phyloP scores from a whole-genome alignment of 805 yeast genomes.

The Cyberlindnera mississippiensis region DNA sequence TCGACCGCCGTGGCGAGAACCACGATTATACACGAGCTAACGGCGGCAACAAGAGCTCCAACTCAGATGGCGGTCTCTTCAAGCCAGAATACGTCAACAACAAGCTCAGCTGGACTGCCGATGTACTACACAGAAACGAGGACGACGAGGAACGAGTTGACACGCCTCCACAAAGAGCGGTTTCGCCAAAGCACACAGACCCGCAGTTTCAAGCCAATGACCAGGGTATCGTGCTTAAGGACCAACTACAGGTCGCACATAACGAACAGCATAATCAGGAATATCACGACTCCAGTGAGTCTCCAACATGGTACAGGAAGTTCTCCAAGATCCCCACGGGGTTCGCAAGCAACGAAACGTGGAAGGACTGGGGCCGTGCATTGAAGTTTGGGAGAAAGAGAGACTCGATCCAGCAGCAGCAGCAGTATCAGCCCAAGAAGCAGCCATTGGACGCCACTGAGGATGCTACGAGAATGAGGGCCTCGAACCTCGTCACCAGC shows the following conservation, averaged over 20 bases:
- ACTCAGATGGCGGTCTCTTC: conserved; percentile 14
- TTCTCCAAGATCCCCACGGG: conserved; percentile 18
- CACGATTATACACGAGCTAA: not conserved
- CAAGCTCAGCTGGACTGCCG: conserved; percentile 12
- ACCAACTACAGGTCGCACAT: not conserved
- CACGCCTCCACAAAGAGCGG: conserved; percentile 1
- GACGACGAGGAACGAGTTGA: conserved; percentile 12
- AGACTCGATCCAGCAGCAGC: conserved; percentile 1
- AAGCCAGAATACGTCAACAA: conserved; percentile 14
- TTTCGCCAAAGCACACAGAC: conserved; percentile 3
- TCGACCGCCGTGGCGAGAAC: not conserved
- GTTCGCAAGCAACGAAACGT: conserved; percentile 16
- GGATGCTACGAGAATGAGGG: conserved; percentile 29
- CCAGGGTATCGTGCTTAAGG: too few species aligned
- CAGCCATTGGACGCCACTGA: conserved; percentile 17
- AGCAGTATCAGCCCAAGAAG: not conserved
- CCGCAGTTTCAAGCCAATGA: not conserved
- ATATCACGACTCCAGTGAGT: conserved; percentile 8
- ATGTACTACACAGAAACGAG: conserved; percentile 10
- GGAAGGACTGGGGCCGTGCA: conserved; percentile 28
- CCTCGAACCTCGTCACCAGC: conserved; percentile 46
- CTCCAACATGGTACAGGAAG: conserved; percentile 25
- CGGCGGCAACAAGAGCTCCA: not conserved
- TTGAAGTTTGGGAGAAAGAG: conserved; percentile 23
- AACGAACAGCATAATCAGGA: not conserved